phyloP scores from a whole-genome alignment of 805 yeast species.

The Lachancea cidri region DNA sequence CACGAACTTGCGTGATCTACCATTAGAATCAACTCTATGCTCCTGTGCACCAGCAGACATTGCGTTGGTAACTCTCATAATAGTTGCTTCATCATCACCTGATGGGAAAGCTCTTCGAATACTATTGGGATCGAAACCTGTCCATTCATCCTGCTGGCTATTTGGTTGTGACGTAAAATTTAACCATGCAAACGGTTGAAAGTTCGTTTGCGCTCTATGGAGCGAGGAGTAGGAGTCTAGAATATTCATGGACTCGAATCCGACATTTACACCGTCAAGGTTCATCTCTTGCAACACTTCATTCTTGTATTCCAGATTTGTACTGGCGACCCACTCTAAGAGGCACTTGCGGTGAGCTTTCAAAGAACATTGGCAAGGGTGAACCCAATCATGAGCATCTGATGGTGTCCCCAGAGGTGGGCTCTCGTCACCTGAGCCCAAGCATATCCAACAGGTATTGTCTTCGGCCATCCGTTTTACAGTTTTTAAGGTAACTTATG shows the following conservation, averaged over 20 bases:
- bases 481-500: neutral
- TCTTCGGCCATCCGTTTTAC: neutral
- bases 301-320: conserved; percentile 4
- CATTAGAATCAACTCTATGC: neutral
- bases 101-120: conserved; percentile 4
- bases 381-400: conserved; percentile 38
- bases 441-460: conserved; percentile 18
- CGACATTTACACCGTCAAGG: neutral
- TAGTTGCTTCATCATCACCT: conserved; percentile 1
- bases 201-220: neutral
- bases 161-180: neutral
- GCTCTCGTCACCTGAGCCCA: conserved; percentile 11
- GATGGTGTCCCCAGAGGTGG: conserved; percentile 22
- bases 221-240: conserved; percentile 6
- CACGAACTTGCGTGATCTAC: conserved; percentile 5
- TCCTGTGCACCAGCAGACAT: conserved; percentile 8
- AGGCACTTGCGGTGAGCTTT: conserved; percentile 43
- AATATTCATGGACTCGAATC: conserved; percentile 7
- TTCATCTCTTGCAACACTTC: conserved; percentile 3
- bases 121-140: conserved; percentile 4
- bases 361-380: conserved; percentile 39
- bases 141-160: neutral
- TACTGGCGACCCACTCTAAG: conserved; percentile 9
- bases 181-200: conserved; percentile 4
- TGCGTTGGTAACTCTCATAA: conserved; percentile 4